Percentiles rank a stretch among this genome's conserved stretches.
These are phyloP conservation scores for Trametes villosa DNA, from an alignment of 768 basidiomycete species.

Conservation along the genomic window DNA sequence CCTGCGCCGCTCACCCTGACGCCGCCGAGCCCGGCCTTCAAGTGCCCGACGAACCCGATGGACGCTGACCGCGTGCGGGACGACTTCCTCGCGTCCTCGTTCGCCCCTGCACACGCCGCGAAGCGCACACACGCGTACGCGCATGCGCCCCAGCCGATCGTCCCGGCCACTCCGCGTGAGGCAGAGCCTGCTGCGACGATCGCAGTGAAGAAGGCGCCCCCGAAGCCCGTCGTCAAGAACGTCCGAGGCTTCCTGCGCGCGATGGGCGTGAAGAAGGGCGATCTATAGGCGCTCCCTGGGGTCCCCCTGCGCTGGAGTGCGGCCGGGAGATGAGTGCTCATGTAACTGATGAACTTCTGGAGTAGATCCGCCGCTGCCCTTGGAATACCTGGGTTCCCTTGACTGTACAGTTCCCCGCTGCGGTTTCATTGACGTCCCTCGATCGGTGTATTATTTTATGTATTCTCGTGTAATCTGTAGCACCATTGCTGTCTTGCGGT, in stretches of 20 bases:
- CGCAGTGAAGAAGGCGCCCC: constrained; percentile 29
- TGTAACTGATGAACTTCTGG: background rate
- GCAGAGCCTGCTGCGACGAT: constrained; percentile 23
- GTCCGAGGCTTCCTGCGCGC: constrained; percentile 39
- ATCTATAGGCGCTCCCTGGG: constrained; percentile 11
- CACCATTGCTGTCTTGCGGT: background rate
- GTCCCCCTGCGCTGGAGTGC: background rate
- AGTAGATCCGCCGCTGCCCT: background rate
- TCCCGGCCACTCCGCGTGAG: constrained; percentile 1
- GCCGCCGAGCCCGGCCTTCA: constrained; percentile 36
- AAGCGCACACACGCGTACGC: constrained; percentile 9
- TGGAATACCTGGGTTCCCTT: too few species aligned
- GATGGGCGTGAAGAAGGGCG: constrained; percentile 31
- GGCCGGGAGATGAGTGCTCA: background rate
- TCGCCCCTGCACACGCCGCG: constrained; percentile 40
- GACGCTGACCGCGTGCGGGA: constrained; percentile 40
- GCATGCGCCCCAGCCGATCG: background rate
- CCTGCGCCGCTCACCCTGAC: constrained; percentile 48
- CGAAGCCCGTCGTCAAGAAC: constrained; percentile 30
- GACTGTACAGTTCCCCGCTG: too few species aligned
- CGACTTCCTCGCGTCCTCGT: constrained; percentile 52
- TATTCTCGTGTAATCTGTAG: constrained; percentile 7
- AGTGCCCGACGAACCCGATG: constrained; percentile 41
- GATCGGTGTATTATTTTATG: background rate
- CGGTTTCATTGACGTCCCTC: too few species aligned